phyloP scores from a whole-genome alignment of 2,329 filamentous ascomycete genomes.

The Epichloe coenophiala region DNA sequence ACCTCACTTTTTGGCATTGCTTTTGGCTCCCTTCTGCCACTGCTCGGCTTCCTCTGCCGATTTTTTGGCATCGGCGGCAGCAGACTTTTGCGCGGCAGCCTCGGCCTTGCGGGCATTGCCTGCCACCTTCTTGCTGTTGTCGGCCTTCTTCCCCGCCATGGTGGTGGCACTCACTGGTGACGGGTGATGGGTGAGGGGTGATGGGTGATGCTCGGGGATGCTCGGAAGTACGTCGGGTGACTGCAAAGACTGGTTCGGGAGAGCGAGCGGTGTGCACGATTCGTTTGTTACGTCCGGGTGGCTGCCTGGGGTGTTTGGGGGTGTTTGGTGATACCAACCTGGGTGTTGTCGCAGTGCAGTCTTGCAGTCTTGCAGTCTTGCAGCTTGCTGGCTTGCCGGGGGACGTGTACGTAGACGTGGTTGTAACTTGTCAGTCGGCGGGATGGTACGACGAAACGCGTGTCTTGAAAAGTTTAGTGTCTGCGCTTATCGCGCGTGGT shows the following conservation, averaged over 20 bases:
- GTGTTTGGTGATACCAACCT: neutral
- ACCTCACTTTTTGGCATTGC: constrained; percentile 69
- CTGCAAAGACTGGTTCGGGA: neutral
- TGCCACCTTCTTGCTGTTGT: constrained; percentile 77
- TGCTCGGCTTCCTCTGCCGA: constrained; percentile 57
- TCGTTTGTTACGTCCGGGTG: neutral
- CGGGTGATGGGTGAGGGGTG: neutral
- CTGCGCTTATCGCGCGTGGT: neutral
- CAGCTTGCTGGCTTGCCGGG: neutral
- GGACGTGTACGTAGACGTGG: neutral
- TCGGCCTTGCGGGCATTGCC: constrained; percentile 92
- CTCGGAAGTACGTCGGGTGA: constrained; percentile 3
- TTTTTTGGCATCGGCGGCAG: constrained; percentile 54
- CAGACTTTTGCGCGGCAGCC: constrained; percentile 66
- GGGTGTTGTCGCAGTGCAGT: constrained; percentile 1
- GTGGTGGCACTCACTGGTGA: constrained; percentile 4
- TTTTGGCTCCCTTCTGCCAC: constrained; percentile 81
- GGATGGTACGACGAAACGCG: neutral
- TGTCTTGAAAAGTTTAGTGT: neutral
- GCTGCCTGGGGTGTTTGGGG: neutral
- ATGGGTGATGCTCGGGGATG: constrained; percentile 3
- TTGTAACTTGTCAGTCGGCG: neutral
- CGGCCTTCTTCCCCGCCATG: constrained; percentile 66
- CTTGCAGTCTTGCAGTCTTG: neutral
- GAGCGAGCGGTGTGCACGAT: neutral